These are phyloP conservation scores for Arabidopsis lyrata DNA, from an alignment of 441 rosid species.

Conservation along the genomic window DNA sequence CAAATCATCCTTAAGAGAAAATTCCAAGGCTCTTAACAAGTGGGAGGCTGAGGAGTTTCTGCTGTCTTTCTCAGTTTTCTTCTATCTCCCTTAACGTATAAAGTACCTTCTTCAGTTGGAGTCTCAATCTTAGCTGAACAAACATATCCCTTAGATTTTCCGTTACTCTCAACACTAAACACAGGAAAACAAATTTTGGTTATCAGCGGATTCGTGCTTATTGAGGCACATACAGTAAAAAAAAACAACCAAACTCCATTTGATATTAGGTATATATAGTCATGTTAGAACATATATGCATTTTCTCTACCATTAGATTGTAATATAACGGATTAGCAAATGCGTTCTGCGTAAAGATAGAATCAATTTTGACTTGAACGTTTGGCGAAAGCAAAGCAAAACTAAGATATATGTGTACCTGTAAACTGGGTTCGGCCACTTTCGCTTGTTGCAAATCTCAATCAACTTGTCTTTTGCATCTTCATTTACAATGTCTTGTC, in stretches of 20 bases:
- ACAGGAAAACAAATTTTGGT: background rate
- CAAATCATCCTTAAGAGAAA: constrained; percentile 33
- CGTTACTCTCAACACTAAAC: constrained; percentile 55
- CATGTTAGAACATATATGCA: too few species aligned
- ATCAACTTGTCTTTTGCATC: constrained; percentile 63
- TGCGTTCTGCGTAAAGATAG: too few species aligned
- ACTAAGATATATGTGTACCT: constrained; percentile 34
- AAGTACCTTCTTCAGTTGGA: constrained; percentile 43
- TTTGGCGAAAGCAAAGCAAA: background rate
- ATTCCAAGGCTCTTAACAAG: constrained; percentile 51
- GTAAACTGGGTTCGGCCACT: constrained; percentile 64
- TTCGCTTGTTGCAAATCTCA: constrained; percentile 56
- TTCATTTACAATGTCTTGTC: constrained; percentile 51
- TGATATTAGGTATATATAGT: too few species aligned
- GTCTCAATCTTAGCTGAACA: constrained; percentile 54
- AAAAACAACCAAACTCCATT: too few species aligned
- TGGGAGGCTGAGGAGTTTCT: constrained; percentile 61
- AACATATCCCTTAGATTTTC: constrained; percentile 48
- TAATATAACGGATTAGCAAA: too few species aligned
- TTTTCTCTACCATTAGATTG: too few species aligned
- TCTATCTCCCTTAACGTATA: constrained; percentile 51
- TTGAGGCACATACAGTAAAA: background rate
- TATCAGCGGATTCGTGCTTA: too few species aligned
- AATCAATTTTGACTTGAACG: too few species aligned
- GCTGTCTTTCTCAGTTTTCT: constrained; percentile 53